Evolutionary conservation across 2,329 filamentous ascomycete species (phyloP), one percentile per base, ranked within the genome.

Genomic region (Penicillium hordei): DNA sequence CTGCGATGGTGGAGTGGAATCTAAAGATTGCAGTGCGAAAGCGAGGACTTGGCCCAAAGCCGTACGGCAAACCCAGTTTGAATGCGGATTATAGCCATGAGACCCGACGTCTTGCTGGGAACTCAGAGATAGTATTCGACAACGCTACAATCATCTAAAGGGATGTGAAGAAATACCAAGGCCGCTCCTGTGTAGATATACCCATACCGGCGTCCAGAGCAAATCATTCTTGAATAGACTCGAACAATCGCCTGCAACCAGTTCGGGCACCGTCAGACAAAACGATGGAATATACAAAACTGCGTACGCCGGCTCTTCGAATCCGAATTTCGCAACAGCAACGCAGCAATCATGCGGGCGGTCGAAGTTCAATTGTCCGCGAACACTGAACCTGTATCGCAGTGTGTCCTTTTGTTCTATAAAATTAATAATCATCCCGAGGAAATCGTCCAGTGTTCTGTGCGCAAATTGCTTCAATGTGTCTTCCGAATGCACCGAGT

Each of bases 131-230:
- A 66, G 52, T 68, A 70, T 50, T 69, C 55, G 42, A 70, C 42
- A 38, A 65, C 39, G 1, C 60, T 65, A 1, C 63, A 62, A 53
- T 71, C 58, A 25, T 56, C 29, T 7, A 62, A 48, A 9, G 60
- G 60, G 40, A 72, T 71, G 43, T 65, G 48, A 5, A 73, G 63
- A 46, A 71, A 74, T 36, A 72, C 62, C 61, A 68, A 70, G 17
- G 66, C 66, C 61, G 72, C 68, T 36, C 68, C 70, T 17, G 66
- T 73, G 38, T 61, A 65, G 33, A 74, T 65, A 48, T 66, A 72
- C 5, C 70, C 67, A 50, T 68, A 55, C 52, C 43, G 65, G 34
- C 69, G 40, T 42, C 69, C 64, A 33, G 46, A 56, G 45, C 58
- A 54, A 10, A 65, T 45, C 68, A 73, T 74, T 40, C 72, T 70